Conservation (phyloP, 2,329 filamentous ascomycete genomes). For the Paramyrothecium roridum region DNA sequence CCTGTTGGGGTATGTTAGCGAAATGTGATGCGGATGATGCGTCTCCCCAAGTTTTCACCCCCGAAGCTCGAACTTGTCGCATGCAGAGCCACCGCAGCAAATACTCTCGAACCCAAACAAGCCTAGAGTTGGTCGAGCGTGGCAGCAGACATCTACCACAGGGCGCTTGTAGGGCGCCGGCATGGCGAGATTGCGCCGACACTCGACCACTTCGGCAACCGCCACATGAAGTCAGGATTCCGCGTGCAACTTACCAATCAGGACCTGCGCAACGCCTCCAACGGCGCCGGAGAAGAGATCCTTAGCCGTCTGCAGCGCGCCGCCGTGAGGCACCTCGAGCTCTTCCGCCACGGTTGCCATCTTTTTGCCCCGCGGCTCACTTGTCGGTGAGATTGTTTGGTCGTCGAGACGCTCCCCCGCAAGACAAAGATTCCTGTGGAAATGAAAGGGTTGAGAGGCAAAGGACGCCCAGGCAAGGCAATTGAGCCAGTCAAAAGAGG, state of each 20-base stretch:
- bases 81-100: no score
- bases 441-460: neutral
- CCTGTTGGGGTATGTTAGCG: slow-evolving; percentile 37
- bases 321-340: slow-evolving; percentile 28
- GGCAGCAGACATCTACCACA: no score
- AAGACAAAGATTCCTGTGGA: neutral
- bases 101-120: no score
- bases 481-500: slow-evolving; percentile 6
- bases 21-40: neutral
- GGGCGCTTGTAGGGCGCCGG: no score
- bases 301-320: slow-evolving; percentile 66
- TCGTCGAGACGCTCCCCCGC: neutral
- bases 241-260: slow-evolving; percentile 68
- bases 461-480: neutral
- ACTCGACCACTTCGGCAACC: neutral
- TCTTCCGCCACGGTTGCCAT: slow-evolving; percentile 35
- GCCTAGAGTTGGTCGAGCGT: no score
- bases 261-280: slow-evolving; percentile 89
- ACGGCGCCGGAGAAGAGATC: slow-evolving; percentile 88
- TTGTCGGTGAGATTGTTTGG: neutral
- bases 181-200: neutral
- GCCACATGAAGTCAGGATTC: neutral
- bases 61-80: no score
- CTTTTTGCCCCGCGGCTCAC: slow-evolving; percentile 16
- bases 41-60: no score